These are phyloP conservation scores for Rutidosis leptorrhynchoides DNA, from an alignment of 129 eudicot genomes.

Conservation along the genomic window DNA sequence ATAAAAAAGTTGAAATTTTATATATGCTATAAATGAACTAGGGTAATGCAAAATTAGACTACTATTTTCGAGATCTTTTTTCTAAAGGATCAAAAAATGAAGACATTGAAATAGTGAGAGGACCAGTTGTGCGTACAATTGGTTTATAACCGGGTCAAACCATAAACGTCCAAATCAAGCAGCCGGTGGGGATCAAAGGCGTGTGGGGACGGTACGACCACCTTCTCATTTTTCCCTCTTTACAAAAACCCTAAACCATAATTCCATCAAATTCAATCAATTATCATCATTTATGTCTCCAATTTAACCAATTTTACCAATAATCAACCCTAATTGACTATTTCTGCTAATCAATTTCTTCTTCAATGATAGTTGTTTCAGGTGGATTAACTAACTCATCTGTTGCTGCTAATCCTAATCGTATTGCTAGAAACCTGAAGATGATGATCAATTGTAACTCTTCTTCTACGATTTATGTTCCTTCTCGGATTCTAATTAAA, in stretches of 20 bases:
- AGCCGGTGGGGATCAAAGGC: slow-evolving; percentile 27
- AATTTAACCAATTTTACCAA: background rate
- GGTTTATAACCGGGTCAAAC: too few relatives aligned
- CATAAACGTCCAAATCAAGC: too few relatives aligned
- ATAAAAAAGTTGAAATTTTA: too few relatives aligned
- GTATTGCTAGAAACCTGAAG: slow-evolving; percentile 8
- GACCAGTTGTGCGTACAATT: too few relatives aligned
- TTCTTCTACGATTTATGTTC: slow-evolving; percentile 29
- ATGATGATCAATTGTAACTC: slow-evolving; percentile 14
- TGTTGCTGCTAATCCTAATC: slow-evolving; percentile 5
- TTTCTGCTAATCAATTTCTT: background rate
- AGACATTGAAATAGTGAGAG: too few relatives aligned
- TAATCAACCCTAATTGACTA: background rate
- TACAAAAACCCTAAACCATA: background rate
- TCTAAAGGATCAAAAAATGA: too few relatives aligned
- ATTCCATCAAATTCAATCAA: background rate
- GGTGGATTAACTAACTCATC: slow-evolving; percentile 35
- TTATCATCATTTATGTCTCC: background rate
- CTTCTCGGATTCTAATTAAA: slow-evolving; percentile 17
- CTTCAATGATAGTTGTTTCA: slow-evolving; percentile 44
- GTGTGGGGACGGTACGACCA: slow-evolving; percentile 39
- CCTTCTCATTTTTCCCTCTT: background rate
- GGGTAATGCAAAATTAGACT: too few relatives aligned
- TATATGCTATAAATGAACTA: too few relatives aligned
- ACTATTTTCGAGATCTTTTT: too few relatives aligned